Percentiles rank a stretch among this genome's conserved stretches.
Evolutionary conservation across 1,139 yeast species (phyloP).

Genomic region (Kazachstania sp.): DNA sequence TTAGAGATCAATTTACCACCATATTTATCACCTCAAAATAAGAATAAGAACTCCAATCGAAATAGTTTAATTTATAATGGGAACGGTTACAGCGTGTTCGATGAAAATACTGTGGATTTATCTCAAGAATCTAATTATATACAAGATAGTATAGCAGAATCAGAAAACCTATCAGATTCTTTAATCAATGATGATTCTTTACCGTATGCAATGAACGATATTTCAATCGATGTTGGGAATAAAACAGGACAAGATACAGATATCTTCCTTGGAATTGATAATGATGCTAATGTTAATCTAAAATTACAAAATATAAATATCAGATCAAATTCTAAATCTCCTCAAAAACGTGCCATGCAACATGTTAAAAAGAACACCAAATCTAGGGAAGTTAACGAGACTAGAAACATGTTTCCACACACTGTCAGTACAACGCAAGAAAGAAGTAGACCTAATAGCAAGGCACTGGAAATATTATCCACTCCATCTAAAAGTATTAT

Average conservation of each 20-base stretch:
- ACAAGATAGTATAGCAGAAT: background rate
- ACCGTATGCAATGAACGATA: conserved; percentile 24
- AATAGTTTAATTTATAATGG: conserved; percentile 26
- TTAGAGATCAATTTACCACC: conserved; percentile 33
- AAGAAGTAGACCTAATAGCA: background rate
- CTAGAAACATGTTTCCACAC: background rate
- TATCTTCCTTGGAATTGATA: conserved; percentile 25
- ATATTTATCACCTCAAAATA: conserved; percentile 30
- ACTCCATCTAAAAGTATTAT: conserved; percentile 25
- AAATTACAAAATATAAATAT: conserved; percentile 27
- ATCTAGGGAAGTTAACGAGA: background rate
- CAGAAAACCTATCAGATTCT: conserved; percentile 4
- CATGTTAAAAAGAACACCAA: background rate
- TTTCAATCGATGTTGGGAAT: conserved; percentile 20
- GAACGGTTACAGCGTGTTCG: conserved; percentile 21
- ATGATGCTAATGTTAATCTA: conserved; percentile 27
- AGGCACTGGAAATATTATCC: conserved; percentile 19
- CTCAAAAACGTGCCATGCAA: background rate
- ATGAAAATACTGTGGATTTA: conserved; percentile 6
- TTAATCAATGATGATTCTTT: conserved; percentile 18
- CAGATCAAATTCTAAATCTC: conserved; percentile 6
- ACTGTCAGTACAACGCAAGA: background rate
- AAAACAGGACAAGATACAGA: conserved; percentile 16
- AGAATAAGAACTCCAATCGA: conserved; percentile 19
- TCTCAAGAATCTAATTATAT: conserved; percentile 2